Evolutionary conservation across 805 yeast genomes (phyloP).

Genomic region (Yamadazyma paraphyllophila): DNA sequence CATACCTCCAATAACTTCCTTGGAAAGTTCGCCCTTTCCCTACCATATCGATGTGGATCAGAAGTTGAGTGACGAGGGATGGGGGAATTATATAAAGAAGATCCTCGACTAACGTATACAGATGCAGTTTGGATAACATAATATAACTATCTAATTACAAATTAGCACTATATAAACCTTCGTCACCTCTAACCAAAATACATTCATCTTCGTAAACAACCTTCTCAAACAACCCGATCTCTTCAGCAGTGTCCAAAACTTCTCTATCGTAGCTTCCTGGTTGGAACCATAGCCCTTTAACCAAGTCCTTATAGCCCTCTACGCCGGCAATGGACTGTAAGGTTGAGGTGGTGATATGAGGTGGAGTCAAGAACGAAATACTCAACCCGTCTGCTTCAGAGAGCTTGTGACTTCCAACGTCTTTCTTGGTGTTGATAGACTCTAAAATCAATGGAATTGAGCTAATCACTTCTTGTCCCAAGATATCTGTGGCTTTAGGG

Average conservation of each 20-base stretch:
- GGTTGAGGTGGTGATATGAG: slow-evolving; percentile 47
- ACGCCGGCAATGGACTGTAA: slow-evolving; percentile 38
- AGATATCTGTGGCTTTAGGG: slow-evolving; percentile 50
- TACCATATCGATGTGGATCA: slow-evolving; percentile 29
- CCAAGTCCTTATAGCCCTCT: slow-evolving; percentile 32
- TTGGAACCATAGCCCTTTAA: slow-evolving; percentile 76
- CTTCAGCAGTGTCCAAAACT: slow-evolving; percentile 43
- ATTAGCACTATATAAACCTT: slow-evolving; percentile 39
- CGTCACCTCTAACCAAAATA: slow-evolving; percentile 68
- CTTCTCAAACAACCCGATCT: slow-evolving; percentile 29
- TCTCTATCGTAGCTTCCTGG: slow-evolving; percentile 70
- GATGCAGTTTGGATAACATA: background rate
- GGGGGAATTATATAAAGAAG: slow-evolving; percentile 46
- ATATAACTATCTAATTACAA: slow-evolving; percentile 19
- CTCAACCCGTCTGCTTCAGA: slow-evolving; percentile 45
- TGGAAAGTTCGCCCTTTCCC: slow-evolving; percentile 66
- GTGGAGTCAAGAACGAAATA: slow-evolving; percentile 75
- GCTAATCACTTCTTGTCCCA: slow-evolving; percentile 39
- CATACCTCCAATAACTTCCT: slow-evolving; percentile 70
- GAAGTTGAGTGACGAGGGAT: slow-evolving; percentile 30
- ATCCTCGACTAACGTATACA: slow-evolving; percentile 25
- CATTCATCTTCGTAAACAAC: slow-evolving; percentile 58
- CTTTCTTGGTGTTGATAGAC: slow-evolving; percentile 17
- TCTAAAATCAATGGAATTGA: slow-evolving; percentile 28
- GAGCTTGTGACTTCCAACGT: slow-evolving; percentile 25